Evolutionary conservation across 1,139 yeast genomes (phyloP).

Genomic region (Yamadazyma atmosphaerica): DNA sequence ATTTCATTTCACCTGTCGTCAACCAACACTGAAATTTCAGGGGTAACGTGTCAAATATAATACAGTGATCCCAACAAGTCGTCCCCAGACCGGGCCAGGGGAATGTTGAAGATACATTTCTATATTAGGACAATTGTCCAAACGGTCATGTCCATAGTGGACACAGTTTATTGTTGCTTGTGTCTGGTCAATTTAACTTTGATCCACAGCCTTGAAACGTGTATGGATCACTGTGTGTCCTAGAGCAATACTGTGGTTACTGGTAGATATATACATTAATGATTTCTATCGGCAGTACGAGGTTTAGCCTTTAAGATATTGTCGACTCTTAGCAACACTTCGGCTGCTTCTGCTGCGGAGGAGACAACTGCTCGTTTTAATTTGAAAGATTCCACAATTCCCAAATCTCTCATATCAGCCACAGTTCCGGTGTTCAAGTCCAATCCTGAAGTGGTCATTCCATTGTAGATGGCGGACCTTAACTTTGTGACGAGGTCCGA

Average conservation of each 20-base stretch:
- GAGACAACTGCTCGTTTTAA: constrained; percentile 93
- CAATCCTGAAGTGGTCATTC: constrained; percentile 87
- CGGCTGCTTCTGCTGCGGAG: constrained; percentile 96
- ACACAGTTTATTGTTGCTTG: too few relatives aligned
- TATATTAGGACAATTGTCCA: too few relatives aligned
- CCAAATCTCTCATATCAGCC: constrained; percentile 93
- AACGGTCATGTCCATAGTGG: too few relatives aligned
- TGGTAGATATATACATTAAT: constrained; percentile 13
- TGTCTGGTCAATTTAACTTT: neutral
- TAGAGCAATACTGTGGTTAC: neutral
- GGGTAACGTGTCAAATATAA: neutral
- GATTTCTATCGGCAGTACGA: constrained; percentile 88
- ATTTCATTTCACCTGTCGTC: neutral
- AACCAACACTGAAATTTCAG: neutral
- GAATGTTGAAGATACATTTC: too few relatives aligned
- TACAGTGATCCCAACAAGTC: too few relatives aligned
- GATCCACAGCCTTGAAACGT: neutral
- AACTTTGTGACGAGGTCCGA: constrained; percentile 88
- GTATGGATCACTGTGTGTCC: neutral
- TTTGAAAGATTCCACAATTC: constrained; percentile 89
- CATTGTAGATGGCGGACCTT: constrained; percentile 90
- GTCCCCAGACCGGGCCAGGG: neutral
- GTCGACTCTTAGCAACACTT: constrained; percentile 90
- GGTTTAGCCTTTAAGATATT: constrained; percentile 97
- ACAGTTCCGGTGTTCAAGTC: constrained; percentile 81